Conservation (phyloP, 805 yeast genomes). For the Starmerella cellae region DNA sequence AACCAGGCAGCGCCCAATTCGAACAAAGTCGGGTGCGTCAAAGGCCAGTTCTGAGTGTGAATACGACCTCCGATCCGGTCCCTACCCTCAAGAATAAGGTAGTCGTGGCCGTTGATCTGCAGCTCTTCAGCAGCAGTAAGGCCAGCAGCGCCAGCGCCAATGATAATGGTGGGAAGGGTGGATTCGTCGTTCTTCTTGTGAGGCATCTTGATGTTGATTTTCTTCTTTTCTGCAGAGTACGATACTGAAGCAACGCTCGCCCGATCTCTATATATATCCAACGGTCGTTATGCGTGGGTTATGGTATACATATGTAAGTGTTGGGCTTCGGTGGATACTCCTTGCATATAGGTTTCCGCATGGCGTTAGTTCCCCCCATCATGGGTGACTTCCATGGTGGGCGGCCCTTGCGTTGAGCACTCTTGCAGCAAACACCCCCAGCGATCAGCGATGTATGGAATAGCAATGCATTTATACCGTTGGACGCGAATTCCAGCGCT, state of each 20-base stretch:
- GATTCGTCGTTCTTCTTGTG: background rate
- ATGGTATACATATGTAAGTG: no score
- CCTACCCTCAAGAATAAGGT: constrained; percentile 25
- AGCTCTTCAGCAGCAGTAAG: constrained; percentile 25
- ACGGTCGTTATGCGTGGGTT: no score
- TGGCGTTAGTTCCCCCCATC: no score
- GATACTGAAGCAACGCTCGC: background rate
- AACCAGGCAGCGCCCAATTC: constrained; percentile 25
- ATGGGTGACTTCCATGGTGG: no score
- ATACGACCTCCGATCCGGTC: constrained; percentile 26
- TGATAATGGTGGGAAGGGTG: constrained; percentile 17
- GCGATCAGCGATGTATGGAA: no score
- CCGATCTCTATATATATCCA: background rate
- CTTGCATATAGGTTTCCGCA: no score
- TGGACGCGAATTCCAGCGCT: no score
- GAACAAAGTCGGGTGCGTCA: constrained; percentile 10
- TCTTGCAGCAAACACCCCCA: no score
- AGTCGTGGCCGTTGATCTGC: constrained; percentile 16
- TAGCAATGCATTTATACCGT: no score
- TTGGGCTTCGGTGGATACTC: no score
- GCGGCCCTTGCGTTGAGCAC: no score
- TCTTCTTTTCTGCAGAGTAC: background rate
- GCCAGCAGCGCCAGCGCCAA: constrained; percentile 29
- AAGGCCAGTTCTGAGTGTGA: constrained; percentile 14
- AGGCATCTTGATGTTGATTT: background rate